These are phyloP conservation scores for Aspergillus hancockii DNA, from an alignment of 495 filamentous ascomycete species.

Conservation along the genomic window DNA sequence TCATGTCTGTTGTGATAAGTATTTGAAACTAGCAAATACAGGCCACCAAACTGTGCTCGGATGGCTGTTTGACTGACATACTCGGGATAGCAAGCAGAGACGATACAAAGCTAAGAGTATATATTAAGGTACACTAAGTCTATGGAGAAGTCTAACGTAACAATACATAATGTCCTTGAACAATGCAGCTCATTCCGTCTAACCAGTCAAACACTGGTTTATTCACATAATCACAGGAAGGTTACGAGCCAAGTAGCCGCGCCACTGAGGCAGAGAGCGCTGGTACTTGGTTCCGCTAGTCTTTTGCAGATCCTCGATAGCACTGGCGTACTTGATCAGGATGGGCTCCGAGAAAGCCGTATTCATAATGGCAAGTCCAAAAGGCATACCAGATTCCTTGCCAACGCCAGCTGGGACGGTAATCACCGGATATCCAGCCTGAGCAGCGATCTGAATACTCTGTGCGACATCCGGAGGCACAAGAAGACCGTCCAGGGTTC, in stretches of 20 bases:
- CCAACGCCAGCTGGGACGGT: slow-evolving; percentile 63
- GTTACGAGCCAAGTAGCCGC: slow-evolving; percentile 50
- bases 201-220: neutral
- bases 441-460: slow-evolving; percentile 55
- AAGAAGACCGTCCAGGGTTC: slow-evolving; percentile 59
- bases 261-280: slow-evolving; percentile 53
- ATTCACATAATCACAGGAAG: slow-evolving; percentile 43
- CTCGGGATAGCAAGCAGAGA: no score
- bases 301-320: slow-evolving; percentile 66
- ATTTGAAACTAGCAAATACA: no score
- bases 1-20: no score
- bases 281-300: slow-evolving; percentile 35
- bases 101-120: no score
- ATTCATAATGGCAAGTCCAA: slow-evolving; percentile 65
- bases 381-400: slow-evolving; percentile 63
- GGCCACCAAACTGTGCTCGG: no score
- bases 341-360: slow-evolving; percentile 64
- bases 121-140: neutral
- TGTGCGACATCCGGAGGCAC: slow-evolving; percentile 68
- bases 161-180: neutral
- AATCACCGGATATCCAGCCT: slow-evolving; percentile 69
- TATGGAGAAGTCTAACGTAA: neutral
- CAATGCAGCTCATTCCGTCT: neutral
- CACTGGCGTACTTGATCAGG: slow-evolving; percentile 64
- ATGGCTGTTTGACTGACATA: no score